Conservation (phyloP, 164 flowering plant species). For the Taxillus chinensis region DNA sequence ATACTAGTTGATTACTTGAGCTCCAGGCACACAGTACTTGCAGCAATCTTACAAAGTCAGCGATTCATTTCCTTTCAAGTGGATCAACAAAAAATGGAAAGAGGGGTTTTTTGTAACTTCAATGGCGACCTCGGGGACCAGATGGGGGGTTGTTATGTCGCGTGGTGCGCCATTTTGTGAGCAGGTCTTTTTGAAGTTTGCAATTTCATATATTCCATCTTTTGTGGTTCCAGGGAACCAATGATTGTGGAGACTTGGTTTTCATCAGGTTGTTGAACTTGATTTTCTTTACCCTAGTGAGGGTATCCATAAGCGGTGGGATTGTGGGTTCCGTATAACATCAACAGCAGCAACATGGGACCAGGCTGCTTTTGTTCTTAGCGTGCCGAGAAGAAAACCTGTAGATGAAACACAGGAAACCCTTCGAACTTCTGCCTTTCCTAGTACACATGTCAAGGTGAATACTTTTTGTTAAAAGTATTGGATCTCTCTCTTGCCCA, state of each 20-base stretch:
- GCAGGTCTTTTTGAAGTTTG: slow-evolving; percentile 34
- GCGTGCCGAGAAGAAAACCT: slow-evolving; percentile 49
- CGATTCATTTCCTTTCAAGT: slow-evolving; percentile 71
- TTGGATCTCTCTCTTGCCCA: neutral
- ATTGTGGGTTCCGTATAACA: slow-evolving; percentile 56
- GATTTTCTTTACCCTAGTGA: slow-evolving; percentile 83
- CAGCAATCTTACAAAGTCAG: slow-evolving; percentile 85
- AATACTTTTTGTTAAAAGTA: neutral
- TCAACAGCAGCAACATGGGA: slow-evolving; percentile 63
- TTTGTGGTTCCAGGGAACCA: neutral
- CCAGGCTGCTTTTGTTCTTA: slow-evolving; percentile 62
- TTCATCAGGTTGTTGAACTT: slow-evolving; percentile 62
- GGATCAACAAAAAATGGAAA: slow-evolving; percentile 85
- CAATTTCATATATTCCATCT: neutral
- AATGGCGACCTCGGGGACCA: slow-evolving; percentile 71
- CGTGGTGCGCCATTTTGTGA: slow-evolving; percentile 62
- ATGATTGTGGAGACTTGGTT: neutral
- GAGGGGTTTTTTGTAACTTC: slow-evolving; percentile 74
- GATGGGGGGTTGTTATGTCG: slow-evolving; percentile 85
- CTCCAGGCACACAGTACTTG: slow-evolving; percentile 47
- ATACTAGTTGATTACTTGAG: neutral
- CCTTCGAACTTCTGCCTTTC: slow-evolving; percentile 61
- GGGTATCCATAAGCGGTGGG: slow-evolving; percentile 72
- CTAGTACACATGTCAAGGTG: slow-evolving; percentile 80
- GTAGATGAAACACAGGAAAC: slow-evolving; percentile 70